Percentiles rank a stretch among this genome's conserved stretches.
Evolutionary conservation across 179 eudicot genomes (phyloP).

Genomic region (Beta macrorhiza): DNA sequence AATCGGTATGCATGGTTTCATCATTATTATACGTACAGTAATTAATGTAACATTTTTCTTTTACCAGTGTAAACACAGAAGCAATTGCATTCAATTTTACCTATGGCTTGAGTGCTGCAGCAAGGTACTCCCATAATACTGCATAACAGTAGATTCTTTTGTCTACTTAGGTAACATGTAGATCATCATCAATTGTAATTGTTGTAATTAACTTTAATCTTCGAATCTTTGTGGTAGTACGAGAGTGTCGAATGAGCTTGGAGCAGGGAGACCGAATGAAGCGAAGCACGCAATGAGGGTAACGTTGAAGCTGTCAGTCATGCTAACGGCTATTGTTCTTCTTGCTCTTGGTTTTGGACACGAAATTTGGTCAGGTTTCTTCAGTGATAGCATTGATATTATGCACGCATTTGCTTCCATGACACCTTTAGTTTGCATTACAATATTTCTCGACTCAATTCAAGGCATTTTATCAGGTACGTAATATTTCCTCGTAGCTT

Average conservation of each 20-base stretch:
- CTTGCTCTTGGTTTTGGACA: slow-evolving; percentile 56
- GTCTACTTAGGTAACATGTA: no score
- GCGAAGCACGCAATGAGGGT: slow-evolving; percentile 72
- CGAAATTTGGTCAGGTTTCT: slow-evolving; percentile 60
- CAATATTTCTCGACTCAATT: slow-evolving; percentile 55
- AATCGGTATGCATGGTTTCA: not conserved
- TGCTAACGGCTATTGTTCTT: slow-evolving; percentile 38
- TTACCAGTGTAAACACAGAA: slow-evolving; percentile 73
- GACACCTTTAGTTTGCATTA: slow-evolving; percentile 53
- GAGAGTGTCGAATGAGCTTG: slow-evolving; percentile 82
- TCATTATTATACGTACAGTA: not conserved
- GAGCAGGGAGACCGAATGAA: slow-evolving; percentile 52
- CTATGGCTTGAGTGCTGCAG: slow-evolving; percentile 76
- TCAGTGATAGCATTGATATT: slow-evolving; percentile 50
- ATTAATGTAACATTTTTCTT: not conserved
- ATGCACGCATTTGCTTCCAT: slow-evolving; percentile 45
- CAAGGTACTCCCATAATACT: slow-evolving; percentile 43
- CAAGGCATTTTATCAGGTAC: slow-evolving; percentile 84
- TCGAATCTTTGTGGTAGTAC: slow-evolving; percentile 40
- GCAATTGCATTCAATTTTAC: slow-evolving; percentile 61
- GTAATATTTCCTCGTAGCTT: not conserved
- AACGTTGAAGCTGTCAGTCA: slow-evolving; percentile 54
- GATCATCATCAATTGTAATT: not conserved
- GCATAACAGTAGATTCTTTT: no score
- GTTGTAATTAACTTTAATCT: not conserved